Evolutionary conservation across 495 filamentous ascomycete species (phyloP), one percentile per base, ranked within the genome.

Genomic region (Hypoxylon perforatum): DNA sequence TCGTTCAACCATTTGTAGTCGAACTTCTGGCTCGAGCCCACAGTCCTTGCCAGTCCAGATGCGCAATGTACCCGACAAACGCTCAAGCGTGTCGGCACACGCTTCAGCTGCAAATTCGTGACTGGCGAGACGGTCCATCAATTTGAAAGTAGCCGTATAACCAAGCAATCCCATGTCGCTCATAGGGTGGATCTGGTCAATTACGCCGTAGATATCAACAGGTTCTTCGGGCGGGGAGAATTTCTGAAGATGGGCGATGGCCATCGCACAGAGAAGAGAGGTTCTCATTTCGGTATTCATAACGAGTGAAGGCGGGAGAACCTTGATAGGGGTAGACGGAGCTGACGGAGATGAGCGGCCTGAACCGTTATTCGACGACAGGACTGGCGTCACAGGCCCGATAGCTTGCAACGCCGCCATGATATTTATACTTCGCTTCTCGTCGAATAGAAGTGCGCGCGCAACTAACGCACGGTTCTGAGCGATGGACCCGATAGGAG

Each of bases 241-340:
- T 10, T 80, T 81, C n/a, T 83, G 77, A 15, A 93, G 80, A 38
- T 94, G 85, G 10, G 89, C 84, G 11, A 91, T 86, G 48, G 90
- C 90, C 86, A 93, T 94, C 8, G 93, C 92, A 61, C 92, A 92
- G 18, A 88, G 86, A 9, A 96, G 85, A 2, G 92, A 88, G 23
- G 72, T 75, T 17, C 72, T 67, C 57, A 75, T 72, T 52, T 75
- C 81, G 67, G 36, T 84, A 75, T 58, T 80, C 73, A 30, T 80
- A 60, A 51, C 80, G 73, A 61, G 80, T 77, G 63, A 86, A 79
- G 23, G 85, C 69, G 25, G 84, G 74, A 70, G 77, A 79, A 77
- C 51, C 48, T 73, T 73, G 5, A 71, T 47, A 21, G 72, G 63
- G 5, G 53, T 44, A 10, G 61, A 25, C 10, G 69, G 42, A 21